phyloP scores from a whole-genome alignment of 2,329 filamentous ascomycete genomes.

The Pezicula carpinea region DNA sequence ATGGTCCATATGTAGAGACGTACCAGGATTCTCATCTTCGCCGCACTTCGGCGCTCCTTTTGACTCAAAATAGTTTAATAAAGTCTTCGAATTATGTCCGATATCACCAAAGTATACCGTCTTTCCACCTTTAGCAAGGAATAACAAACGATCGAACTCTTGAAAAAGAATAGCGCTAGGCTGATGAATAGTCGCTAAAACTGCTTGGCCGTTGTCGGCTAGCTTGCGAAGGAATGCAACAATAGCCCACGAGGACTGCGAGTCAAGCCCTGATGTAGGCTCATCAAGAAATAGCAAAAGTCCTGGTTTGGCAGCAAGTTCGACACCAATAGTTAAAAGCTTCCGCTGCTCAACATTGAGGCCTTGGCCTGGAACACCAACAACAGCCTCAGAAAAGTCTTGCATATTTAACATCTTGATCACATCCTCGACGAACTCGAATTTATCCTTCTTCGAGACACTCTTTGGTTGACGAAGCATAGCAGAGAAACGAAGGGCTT shows the following conservation, averaged over 20 bases:
- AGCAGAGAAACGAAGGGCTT: slow-evolving; percentile 83
- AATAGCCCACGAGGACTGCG: slow-evolving; percentile 92
- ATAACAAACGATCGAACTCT: slow-evolving; percentile 76
- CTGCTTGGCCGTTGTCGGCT: slow-evolving; percentile 82
- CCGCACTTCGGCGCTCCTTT: slow-evolving; percentile 65
- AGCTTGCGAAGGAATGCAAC: slow-evolving; percentile 83
- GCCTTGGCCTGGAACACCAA: slow-evolving; percentile 87
- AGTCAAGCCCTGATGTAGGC: slow-evolving; percentile 90
- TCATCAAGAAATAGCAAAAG: slow-evolving; percentile 91
- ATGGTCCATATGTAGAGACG: slow-evolving; percentile 52
- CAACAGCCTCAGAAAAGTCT: slow-evolving; percentile 84
- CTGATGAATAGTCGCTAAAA: slow-evolving; percentile 94
- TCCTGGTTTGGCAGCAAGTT: slow-evolving; percentile 86
- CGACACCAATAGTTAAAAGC: slow-evolving; percentile 91
- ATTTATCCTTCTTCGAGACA: slow-evolving; percentile 69
- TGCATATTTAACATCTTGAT: slow-evolving; percentile 90
- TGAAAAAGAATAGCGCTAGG: slow-evolving; percentile 92
- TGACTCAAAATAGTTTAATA: slow-evolving; percentile 65
- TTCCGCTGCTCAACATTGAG: slow-evolving; percentile 68
- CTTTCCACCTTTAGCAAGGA: slow-evolving; percentile 70
- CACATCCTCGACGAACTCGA: slow-evolving; percentile 84
- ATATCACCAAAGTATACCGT: slow-evolving; percentile 83
- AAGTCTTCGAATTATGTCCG: slow-evolving; percentile 38
- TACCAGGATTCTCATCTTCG: slow-evolving; percentile 71
- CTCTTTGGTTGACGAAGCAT: slow-evolving; percentile 78